phyloP scores from a whole-genome alignment of 257 asterid genomes.

The Petunia secreta region DNA sequence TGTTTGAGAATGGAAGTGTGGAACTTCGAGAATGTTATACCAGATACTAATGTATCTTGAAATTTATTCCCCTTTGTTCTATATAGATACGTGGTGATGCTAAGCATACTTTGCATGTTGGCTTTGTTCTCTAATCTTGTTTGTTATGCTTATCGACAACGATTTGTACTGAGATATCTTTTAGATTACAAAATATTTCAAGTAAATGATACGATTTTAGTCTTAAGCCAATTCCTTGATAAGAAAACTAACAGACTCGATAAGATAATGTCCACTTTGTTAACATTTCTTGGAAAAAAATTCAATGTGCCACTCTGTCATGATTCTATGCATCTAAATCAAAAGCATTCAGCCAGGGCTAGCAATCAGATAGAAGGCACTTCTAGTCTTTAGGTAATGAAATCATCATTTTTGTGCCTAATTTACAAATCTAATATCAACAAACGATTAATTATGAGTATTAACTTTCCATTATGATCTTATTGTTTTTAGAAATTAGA shows the following conservation, averaged over 20 bases:
- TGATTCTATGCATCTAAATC: neutral
- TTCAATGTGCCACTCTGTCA: neutral
- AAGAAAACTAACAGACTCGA: neutral
- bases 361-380: neutral
- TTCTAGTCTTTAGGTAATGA: neutral
- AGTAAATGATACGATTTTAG: no score
- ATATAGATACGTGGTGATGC: no score
- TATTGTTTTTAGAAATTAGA: neutral
- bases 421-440: neutral
- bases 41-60: neutral
- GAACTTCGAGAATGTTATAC: neutral
- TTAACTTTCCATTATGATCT: neutral
- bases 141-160: no score
- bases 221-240: no score
- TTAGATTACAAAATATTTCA: no score
- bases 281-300: neutral
- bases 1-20: neutral
- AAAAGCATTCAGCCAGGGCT: neutral
- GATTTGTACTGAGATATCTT: no score
- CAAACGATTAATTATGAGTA: neutral
- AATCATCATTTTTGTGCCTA: constrained; percentile 6
- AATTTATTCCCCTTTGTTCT: neutral
- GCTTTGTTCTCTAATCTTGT: no score
- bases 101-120: no score
- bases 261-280: neutral